phyloP scores from a whole-genome alignment of 176 grass and related monocot genomes.

The Metroxylon sagu region DNA sequence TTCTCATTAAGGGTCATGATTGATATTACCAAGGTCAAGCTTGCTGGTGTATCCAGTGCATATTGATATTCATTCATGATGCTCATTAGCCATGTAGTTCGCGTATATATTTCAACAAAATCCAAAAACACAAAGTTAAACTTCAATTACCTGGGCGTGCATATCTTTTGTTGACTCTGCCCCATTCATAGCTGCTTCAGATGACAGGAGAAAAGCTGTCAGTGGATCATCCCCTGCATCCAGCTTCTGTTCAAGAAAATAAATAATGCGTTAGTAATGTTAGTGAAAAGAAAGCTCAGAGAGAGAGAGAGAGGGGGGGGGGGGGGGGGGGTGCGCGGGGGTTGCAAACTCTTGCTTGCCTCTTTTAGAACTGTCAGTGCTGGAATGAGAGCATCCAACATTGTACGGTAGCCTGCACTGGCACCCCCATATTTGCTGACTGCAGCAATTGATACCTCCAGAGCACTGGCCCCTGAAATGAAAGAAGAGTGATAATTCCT shows the following conservation, averaged over 20 bases:
- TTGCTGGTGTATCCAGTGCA: too few relatives aligned
- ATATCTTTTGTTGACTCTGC: slow-evolving; percentile 91
- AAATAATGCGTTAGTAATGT: slow-evolving; percentile 11
- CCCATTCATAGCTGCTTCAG: slow-evolving; percentile 82
- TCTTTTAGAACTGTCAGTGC: slow-evolving; percentile 65
- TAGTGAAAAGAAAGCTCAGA: slow-evolving; percentile 6
- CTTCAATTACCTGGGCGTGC: slow-evolving; percentile 65
- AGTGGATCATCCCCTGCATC: slow-evolving; percentile 78
- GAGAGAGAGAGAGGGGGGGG: neutral
- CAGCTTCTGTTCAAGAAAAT: slow-evolving; percentile 46
- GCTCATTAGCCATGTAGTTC: too few relatives aligned
- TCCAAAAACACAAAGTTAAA: too few relatives aligned
- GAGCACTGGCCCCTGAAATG: slow-evolving; percentile 67
- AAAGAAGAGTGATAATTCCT: slow-evolving; percentile 1
- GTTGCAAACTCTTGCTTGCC: slow-evolving; percentile 18
- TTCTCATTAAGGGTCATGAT: too few relatives aligned
- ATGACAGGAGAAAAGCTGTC: slow-evolving; percentile 58
- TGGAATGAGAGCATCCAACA: slow-evolving; percentile 98
- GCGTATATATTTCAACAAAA: too few relatives aligned
- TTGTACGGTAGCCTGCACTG: slow-evolving; percentile 73
- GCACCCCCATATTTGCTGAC: slow-evolving; percentile 98
- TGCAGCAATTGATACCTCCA: slow-evolving; percentile 69
- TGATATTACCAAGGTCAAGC: too few relatives aligned
- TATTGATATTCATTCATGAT: too few relatives aligned
- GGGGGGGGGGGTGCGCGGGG: neutral